A percentile compares a stretch with the other conserved stretches of the same genome.
Evolutionary conservation across 1,284 basidiomycete genomes (phyloP).

Genomic region (Fistulinella staudtii): DNA sequence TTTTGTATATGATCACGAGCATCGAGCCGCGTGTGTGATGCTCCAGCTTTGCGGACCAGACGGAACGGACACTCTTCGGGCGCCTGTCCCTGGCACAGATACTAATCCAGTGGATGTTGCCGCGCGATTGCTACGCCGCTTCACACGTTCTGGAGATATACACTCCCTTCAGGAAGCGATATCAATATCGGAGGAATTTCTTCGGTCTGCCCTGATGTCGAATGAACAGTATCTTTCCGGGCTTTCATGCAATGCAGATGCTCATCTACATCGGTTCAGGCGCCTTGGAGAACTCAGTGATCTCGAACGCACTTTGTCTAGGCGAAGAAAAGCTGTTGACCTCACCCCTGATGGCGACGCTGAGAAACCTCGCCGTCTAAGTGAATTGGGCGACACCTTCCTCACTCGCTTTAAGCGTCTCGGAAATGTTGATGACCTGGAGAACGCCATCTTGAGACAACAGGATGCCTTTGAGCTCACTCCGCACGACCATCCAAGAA

Average conservation of each 20-base stretch:
- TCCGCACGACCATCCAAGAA: no score
- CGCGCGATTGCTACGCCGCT: neutral
- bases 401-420: no score
- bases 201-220: neutral
- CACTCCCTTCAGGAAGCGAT: slow-evolving; percentile 1
- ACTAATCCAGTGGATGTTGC: neutral
- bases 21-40: neutral
- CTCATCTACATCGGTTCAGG: neutral
- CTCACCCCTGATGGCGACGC: no score
- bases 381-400: no score
- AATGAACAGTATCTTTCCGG: neutral
- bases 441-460: no score
- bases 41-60: neutral
- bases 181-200: neutral
- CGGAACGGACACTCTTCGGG: no score
- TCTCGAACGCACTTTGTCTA: no score
- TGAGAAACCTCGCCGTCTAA: no score
- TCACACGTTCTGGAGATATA: neutral
- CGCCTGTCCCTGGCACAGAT: neutral
- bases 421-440: no score
- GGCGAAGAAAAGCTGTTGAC: no score
- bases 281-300: neutral
- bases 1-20: neutral
- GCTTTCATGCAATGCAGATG: neutral
- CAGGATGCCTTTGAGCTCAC: no score